Conservation (phyloP, 345 rosid genomes). For the Odontarrhena argentea region DNA sequence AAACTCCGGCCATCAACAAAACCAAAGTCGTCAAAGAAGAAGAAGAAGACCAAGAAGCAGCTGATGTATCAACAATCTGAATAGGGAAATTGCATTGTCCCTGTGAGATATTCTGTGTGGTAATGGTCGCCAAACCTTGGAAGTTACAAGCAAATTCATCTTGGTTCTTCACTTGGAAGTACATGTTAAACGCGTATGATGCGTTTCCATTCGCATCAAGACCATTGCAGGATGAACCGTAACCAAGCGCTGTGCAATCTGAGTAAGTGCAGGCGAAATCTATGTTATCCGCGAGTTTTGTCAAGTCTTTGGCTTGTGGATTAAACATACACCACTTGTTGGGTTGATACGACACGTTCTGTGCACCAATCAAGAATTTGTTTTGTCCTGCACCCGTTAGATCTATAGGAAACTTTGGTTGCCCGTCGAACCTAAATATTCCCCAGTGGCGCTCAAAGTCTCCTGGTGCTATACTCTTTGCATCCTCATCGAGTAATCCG, state of each 20-base stretch:
- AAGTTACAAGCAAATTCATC: slow-evolving; percentile 58
- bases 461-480: slow-evolving; percentile 55
- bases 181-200: slow-evolving; percentile 72
- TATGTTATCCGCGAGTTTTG: slow-evolving; percentile 64
- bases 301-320: slow-evolving; percentile 61
- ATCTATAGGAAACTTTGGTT: slow-evolving; percentile 74
- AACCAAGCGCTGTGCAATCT: slow-evolving; percentile 64
- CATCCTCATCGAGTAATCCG: slow-evolving; percentile 50
- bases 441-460: slow-evolving; percentile 93
- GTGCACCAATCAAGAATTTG: slow-evolving; percentile 57
- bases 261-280: slow-evolving; percentile 61
- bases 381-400: slow-evolving; percentile 69
- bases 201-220: slow-evolving; percentile 65
- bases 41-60: slow-evolving; percentile 16
- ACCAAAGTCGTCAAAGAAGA: slow-evolving; percentile 4
- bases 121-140: slow-evolving; percentile 58
- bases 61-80: slow-evolving; percentile 49
- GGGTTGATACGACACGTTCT: slow-evolving; percentile 60
- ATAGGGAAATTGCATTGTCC: slow-evolving; percentile 67
- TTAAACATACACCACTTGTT: slow-evolving; percentile 72
- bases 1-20: slow-evolving; percentile 27
- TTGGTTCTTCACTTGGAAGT: slow-evolving; percentile 66
- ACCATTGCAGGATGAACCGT: slow-evolving; percentile 62
- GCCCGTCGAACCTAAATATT: slow-evolving; percentile 67
- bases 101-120: slow-evolving; percentile 61